Base-by-base conservation (phyloP, 495 filamentous ascomycete genomes). In the Penicillium argentinense region DNA sequence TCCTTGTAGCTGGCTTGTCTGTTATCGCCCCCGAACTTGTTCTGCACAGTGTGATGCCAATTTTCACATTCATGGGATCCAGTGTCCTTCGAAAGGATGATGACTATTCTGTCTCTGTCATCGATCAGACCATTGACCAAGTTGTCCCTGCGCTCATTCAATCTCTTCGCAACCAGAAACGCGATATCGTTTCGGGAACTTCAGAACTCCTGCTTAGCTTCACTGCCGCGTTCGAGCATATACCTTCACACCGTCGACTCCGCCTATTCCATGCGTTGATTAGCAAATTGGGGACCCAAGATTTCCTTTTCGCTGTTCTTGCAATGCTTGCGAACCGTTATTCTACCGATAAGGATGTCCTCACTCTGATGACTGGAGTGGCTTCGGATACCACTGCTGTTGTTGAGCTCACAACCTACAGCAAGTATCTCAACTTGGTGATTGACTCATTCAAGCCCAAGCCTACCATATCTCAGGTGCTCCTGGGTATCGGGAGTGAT, bases 61-160 rank as follows among this genome's bases (percentile, higher is more conserved):
- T 98, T 26, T 98, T 98, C 68, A 97, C 93, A 0, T 97, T 96
- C 66, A 95, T 97, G 88, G 87, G 90, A 27, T 83, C 84, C 22
- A 92, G 86, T 19, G 83, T 95, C 8, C 78, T 98, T 16, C 81
- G 86, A 23, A 90, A 95, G 68, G 85, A 89, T 50, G 93, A 98
- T 57, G 91, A 97, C 29, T 97, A 93, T 67, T 97, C 93, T 4
- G 90, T 89, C 3, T 85, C 95, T 57, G 91, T 97, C 19, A 89
- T 97, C 48, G 87, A 72, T 24, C 69, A 80, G 64, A 97, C 92
- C 1, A 86, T 98, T 49, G 84, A 88, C 39, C 84, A 88, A 52
- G 87, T 98, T 17, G 86, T 98, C 24, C 93, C 93, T 4, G 87
- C 89, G 8, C 76, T 97, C n/a, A 88, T 95, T 32, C 81, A 84